Evolutionary conservation across 345 rosid genomes (phyloP), one percentile per base, ranked within the genome.

Genomic region (Salix exigua): DNA sequence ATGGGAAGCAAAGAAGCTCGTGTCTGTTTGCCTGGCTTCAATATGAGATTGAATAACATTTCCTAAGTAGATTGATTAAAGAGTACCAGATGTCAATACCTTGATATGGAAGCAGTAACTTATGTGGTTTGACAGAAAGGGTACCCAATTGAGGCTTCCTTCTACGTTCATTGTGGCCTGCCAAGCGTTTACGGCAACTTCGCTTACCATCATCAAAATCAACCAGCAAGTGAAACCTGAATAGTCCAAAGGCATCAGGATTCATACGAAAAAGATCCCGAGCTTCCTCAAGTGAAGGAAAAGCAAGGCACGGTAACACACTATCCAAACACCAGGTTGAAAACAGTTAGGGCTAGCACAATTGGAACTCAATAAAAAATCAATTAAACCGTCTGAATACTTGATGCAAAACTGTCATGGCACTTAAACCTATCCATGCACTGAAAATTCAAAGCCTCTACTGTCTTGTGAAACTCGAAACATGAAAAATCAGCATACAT

Each of bases 191-290:
- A 23, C 98, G 91, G 81, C 97, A 94, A 82, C 98, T 94, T 42
- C 95, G 85, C 83, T 91, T 94, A 72, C 86, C 91, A 28, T 86
- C 92, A 84, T 94, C 98, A 74, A 94, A 94, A 83, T 94, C 97
- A 83, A 80, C 84, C 84, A 94, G 91, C 85, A 88, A 85, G 80
- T 92, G 98, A 81, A 94, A 94, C 97, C 97, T 94, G 88, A 46
- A 78, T 82, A 53, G 69, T 76, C 75, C 72, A 83, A 74, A 73
- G 62, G 30, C 18, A 70, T 58, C 25, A 66, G 25, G 25, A 53
- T 33, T 30, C 66, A n/a, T 30, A 11, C 4, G 3, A 63, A 9
- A 2, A 10, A 38, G 35, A 26, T n/a, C 23, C 19, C 17, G 2
- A 66, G 73, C 28, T 50, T 26, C 8, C 7, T 72, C 28, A 64